A percentile compares a stretch with the other conserved stretches of the same genome.
phyloP scores from a whole-genome alignment of 106 monocot species.

The Phalaenopsis aphrodite region DNA sequence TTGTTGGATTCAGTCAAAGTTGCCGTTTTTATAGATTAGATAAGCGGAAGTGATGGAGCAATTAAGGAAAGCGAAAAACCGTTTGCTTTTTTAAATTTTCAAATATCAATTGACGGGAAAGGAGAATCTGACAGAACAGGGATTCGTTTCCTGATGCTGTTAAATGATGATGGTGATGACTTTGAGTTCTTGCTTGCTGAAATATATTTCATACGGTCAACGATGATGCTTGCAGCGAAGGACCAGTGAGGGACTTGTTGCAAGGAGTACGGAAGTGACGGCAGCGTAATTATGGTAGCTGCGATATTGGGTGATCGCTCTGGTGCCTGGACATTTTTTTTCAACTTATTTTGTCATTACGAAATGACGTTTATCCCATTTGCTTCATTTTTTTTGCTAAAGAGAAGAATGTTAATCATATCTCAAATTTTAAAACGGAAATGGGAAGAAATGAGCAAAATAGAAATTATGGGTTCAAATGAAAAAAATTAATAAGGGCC shows the following conservation, averaged over 20 bases:
- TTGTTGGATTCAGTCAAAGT: neutral
- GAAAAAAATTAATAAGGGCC: too few species aligned
- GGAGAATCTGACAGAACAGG: neutral
- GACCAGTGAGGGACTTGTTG: neutral
- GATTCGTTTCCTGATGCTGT: neutral
- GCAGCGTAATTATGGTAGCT: neutral
- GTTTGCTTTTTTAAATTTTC: too few species aligned
- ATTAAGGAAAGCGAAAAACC: neutral
- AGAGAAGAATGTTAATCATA: too few species aligned
- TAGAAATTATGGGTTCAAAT: too few species aligned
- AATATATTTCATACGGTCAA: neutral
- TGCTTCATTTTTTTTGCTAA: too few species aligned
- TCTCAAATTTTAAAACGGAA: too few species aligned
- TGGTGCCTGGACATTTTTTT: neutral
- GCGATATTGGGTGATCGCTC: neutral
- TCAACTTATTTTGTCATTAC: too few species aligned
- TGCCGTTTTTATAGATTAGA: neutral
- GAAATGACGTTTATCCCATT: too few species aligned
- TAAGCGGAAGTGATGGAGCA: neutral
- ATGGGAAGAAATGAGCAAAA: too few species aligned
- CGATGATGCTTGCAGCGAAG: neutral
- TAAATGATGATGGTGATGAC: neutral
- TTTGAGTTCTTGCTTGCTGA: neutral
- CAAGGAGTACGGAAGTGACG: neutral
- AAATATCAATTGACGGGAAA: neutral